Evolutionary conservation across 306 rosid species (phyloP), one percentile per base, ranked within the genome.

Genomic region (Quercus ilex): DNA sequence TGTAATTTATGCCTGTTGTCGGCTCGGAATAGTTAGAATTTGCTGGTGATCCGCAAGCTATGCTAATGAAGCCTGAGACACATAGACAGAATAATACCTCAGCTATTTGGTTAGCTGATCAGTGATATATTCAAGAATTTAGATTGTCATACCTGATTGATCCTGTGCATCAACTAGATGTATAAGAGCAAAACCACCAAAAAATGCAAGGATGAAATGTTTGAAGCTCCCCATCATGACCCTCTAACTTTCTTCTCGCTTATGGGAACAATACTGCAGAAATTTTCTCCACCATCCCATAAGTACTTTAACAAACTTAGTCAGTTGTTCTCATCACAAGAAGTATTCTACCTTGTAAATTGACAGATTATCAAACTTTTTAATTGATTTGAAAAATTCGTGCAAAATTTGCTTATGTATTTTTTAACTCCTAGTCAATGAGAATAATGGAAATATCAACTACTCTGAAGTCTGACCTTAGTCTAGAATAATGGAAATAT

Each of bases 21-120:
- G 11, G 1, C 28, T 83, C 87, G 3, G 55, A 13, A 55, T 78
- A 86, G 33, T 3, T 28, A 6, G 6, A 28, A 10, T 72, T 64
- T 46, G 60, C 79, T 13, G 53, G 6, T 55, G 78, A 31, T n/a
- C 90, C 90, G 7, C 90, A 86, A 28, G 78, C 83, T 19, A 89
- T 71, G 86, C 86, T 89, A 13, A 87, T 83, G 87, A 89, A 89
- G 73, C 86, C 90, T 89, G 84, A 58, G 46, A 4, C 4, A 30
- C 0, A 58, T 30, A 75, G 46, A 77, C 0, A 41, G 9, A 55
- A 4, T 41, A 31, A 75, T 55, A 3, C 21, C 4, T 46, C 13
- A 77, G 41, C 0, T 38, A 7, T 38, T 7, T 38, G 43, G 43
- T 38, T 38, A 6, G 43, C 0, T 38, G 10, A 38, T 38, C 43